These are phyloP conservation scores for Coriolopsis trogii DNA, from an alignment of 1,284 basidiomycete species.

Conservation along the genomic window DNA sequence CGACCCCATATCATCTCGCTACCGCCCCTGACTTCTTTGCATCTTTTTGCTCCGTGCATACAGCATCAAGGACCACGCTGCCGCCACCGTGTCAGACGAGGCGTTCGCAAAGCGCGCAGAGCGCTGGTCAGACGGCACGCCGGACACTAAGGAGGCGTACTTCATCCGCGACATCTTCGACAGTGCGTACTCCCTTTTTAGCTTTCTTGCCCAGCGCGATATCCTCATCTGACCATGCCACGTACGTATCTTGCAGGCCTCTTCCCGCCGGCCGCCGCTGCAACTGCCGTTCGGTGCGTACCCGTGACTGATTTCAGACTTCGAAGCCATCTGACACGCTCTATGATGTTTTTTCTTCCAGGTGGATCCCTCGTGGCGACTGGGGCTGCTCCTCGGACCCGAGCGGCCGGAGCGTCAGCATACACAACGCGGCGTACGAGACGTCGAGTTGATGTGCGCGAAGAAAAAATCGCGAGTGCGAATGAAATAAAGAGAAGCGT, in stretches of 20 bases:
- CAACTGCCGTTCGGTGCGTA: slow-evolving; percentile 87
- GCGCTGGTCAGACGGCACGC: slow-evolving; percentile 83
- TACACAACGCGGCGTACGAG: slow-evolving; percentile 92
- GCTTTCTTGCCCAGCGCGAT: slow-evolving; percentile 8
- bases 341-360: no score
- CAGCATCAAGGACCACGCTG: slow-evolving; percentile 92
- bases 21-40: background rate
- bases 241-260: slow-evolving; percentile 46
- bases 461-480: no score
- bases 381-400: slow-evolving; percentile 98
- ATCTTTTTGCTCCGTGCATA: no score
- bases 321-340: no score
- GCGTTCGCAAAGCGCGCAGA: slow-evolving; percentile 75
- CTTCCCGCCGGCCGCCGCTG: slow-evolving; percentile 88
- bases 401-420: slow-evolving; percentile 92
- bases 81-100: slow-evolving; percentile 77
- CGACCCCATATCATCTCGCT: background rate
- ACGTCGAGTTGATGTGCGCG: slow-evolving; percentile 16
- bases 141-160: slow-evolving; percentile 98
- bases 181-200: slow-evolving; percentile 45
- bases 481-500: no score
- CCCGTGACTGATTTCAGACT: slow-evolving; percentile 9
- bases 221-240: slow-evolving; percentile 8
- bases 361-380: slow-evolving; percentile 92
- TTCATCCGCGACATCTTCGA: slow-evolving; percentile 95